Base-by-base conservation (phyloP, 345 rosid genomes). In the Hibiscus trionum region DNA sequence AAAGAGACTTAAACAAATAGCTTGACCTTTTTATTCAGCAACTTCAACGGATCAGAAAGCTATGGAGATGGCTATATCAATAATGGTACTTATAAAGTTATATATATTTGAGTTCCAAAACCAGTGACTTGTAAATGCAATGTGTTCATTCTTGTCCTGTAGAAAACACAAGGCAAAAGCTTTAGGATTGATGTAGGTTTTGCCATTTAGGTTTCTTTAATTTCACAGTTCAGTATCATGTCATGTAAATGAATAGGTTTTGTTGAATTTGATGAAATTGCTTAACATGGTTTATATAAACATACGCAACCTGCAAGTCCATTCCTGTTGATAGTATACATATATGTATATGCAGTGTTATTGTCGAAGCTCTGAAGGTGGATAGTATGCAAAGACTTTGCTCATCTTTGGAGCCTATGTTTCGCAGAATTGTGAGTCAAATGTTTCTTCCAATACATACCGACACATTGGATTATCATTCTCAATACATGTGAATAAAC, bases 341-440 rank as follows among this genome's bases (percentile, higher is more conserved):
- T 58, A 58, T 27, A 58, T 26, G 27, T 5, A 3, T 76, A 50
- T 85, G 84, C 87, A 93, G 98, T 81, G 91, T 90, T 24, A 86
- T 91, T 69, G 96, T 94, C 80, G 98, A 91, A 84, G 97, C 96
- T 73, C 83, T 94, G 86, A 94, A 91, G 83, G 91, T 91, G 77
- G 97, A 94, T 76, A 91, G 97, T 79, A 74, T 90, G 79, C 97
- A 94, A 79, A 86, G 90, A 75, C 87, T 94, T 75, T 85, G 87
- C 91, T 91, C 98, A 26, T 87, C 97, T 49, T 81, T 94, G 88
- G 98, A 94, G 84, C 98, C 98, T 73, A 71, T 94, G 78, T 86
- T 94, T 61, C 98, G 97, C 69, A 84, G 83, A 88, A 90, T 94
- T 78, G 96, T 94, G 81, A 87, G 96, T 49, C 72, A 26, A 19